Conservation (phyloP, 768 basidiomycete genomes). For the Mycena epipterygia region DNA sequence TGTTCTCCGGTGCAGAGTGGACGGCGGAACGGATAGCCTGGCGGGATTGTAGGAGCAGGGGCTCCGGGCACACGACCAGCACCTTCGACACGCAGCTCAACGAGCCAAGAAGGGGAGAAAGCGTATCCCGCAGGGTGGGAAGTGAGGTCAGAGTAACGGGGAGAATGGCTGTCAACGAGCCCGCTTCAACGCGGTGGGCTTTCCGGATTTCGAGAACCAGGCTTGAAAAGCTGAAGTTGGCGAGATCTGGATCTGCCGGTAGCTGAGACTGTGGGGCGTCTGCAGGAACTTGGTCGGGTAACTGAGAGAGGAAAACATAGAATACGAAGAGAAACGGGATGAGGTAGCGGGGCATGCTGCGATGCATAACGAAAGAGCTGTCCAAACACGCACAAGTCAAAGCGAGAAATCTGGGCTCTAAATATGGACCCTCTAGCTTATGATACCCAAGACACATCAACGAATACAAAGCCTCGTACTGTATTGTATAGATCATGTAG, state of each 20-base stretch:
- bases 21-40: slow-evolving; percentile 51
- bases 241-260: background rate
- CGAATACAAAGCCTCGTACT: slow-evolving; percentile 17
- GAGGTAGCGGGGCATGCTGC: slow-evolving; percentile 23
- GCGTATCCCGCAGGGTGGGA: slow-evolving; percentile 45
- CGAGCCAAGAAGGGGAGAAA: slow-evolving; percentile 55
- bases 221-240: slow-evolving; percentile 1
- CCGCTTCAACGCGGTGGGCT: slow-evolving; percentile 9
- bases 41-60: slow-evolving; percentile 50
- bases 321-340: slow-evolving; percentile 29
- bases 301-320: slow-evolving; percentile 19
- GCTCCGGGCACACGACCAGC: slow-evolving; percentile 60
- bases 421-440: background rate
- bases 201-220: background rate
- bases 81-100: slow-evolving; percentile 57
- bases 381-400: background rate
- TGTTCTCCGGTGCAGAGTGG: slow-evolving; percentile 37
- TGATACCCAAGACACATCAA: background rate
- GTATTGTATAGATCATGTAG: slow-evolving; percentile 27
- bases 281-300: background rate
- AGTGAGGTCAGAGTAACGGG: slow-evolving; percentile 59
- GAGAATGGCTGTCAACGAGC: slow-evolving; percentile 63
- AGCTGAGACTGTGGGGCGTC: background rate
- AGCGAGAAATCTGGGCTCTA: background rate
- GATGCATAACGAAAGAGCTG: background rate